Base-by-base conservation (phyloP, 2,329 filamentous ascomycete genomes). In the Ceratocystis variospora region DNA sequence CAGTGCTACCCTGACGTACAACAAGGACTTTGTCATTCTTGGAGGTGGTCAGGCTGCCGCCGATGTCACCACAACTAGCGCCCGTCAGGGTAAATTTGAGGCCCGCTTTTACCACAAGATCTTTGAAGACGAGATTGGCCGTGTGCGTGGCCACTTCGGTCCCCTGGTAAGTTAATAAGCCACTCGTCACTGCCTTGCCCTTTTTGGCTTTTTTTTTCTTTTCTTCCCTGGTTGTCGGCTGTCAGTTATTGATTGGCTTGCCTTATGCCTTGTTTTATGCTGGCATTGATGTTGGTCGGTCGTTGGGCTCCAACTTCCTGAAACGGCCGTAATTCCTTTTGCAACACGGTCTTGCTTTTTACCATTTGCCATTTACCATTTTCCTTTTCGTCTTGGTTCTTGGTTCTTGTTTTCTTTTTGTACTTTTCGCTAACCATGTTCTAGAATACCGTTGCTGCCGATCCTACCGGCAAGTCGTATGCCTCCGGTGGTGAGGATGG, bases 21-120 rank as follows among this genome's bases (percentile, higher is more conserved):
- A 95, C 79, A 97, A 97, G 80, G 91, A 97, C 75, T 99, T 90
- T 75, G 93, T 99, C 71, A 95, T 99, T 74, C 87, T 99, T 57
- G 94, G 94, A 73, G 94, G 94, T 85, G 94, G 94, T 72, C 94
- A 99, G 80, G 94, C 92, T 70, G 94, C 94, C 75, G 96, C 96
- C 90, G 93, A 97, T 75, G 94, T 99, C 78, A 99, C 94, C 68
- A 95, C 90, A 65, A 97, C 94, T 63, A 88, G 88, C 44, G 87
- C 91, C 62, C 86, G 94, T 71, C 94, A 99, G 82, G 94, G 94
- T 79, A 97, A 97, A 80, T 99, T 99, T 81, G 94, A 99, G 79
- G 94, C 94, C 57, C 87, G 94, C 71, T 99, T 99, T 83, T 99
- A 96, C 83, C 94, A 99, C 87, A 97, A 96, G 84, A 88, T 99